A percentile compares a stretch with the other conserved stretches of the same genome.
phyloP scores from a whole-genome alignment of 345 rosid species.

The Lenwebbia sp. region DNA sequence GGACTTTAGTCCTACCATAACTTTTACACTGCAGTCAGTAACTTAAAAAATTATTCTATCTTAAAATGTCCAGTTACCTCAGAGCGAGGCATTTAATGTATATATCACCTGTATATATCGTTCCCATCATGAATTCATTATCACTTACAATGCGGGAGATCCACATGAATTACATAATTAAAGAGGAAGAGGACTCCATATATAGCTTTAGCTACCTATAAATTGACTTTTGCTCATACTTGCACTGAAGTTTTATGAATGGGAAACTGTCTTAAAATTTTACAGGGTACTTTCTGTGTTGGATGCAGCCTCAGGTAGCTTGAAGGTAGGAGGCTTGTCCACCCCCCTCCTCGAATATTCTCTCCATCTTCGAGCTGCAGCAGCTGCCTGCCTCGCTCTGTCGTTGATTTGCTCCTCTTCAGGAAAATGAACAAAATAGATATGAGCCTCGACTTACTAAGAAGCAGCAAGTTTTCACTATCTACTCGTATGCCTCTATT shows the following conservation, averaged over 20 bases:
- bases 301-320: conserved; percentile 68
- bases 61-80: background rate
- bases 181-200: background rate
- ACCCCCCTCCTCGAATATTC: conserved; percentile 84
- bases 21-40: background rate
- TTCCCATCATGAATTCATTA: background rate
- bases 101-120: background rate
- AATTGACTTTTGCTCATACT: background rate
- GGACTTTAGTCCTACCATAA: background rate
- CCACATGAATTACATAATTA: background rate
- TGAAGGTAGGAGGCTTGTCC: conserved; percentile 64
- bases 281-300: conserved; percentile 17
- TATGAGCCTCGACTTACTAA: background rate
- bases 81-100: background rate
- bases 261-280: background rate
- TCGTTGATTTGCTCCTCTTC: conserved; percentile 82
- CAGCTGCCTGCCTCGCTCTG: conserved; percentile 67
- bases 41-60: background rate
- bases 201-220: background rate
- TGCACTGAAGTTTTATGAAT: background rate
- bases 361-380: conserved; percentile 89
- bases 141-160: background rate
- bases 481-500: background rate
- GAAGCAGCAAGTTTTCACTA: background rate
- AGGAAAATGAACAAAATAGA: background rate